phyloP scores from a whole-genome alignment of 768 basidiomycete species.

The Collybia sordida region DNA sequence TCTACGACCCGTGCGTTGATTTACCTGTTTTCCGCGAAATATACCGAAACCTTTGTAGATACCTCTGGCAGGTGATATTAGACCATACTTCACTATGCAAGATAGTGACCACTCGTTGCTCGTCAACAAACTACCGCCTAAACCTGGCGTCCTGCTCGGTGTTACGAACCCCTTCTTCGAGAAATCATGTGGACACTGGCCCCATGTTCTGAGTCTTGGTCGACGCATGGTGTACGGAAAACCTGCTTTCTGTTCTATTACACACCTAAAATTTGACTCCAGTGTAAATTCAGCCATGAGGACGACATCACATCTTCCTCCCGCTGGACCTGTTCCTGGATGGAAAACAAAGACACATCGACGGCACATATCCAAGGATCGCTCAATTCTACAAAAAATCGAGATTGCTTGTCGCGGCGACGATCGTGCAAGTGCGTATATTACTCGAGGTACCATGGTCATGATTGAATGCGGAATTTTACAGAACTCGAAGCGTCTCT shows the following conservation, averaged over 20 bases:
- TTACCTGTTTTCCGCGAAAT: not conserved
- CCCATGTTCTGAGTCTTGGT: conserved; percentile 76
- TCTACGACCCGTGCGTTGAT: conserved; percentile 66
- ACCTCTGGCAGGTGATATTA: conserved; percentile 79
- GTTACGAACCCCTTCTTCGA: conserved; percentile 90
- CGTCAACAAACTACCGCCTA: conserved; percentile 81
- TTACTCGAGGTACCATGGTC: not conserved
- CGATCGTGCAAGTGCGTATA: conserved; percentile 50
- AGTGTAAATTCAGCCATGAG: conserved; percentile 15
- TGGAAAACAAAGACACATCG: conserved; percentile 82
- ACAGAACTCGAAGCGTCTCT: conserved; percentile 64
- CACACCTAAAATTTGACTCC: not conserved
- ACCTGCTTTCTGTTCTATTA: not conserved
- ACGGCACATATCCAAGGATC: conserved; percentile 85
- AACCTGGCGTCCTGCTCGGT: conserved; percentile 73
- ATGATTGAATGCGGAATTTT: not conserved
- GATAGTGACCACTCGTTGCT: conserved; percentile 78
- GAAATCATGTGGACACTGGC: conserved; percentile 80
- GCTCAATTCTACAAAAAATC: conserved; percentile 65
- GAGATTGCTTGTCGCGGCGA: conserved; percentile 58
- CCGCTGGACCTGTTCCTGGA: conserved; percentile 61
- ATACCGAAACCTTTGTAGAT: conserved; percentile 45
- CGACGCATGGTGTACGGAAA: conserved; percentile 40
- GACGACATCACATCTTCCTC: conserved; percentile 20
- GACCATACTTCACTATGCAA: conserved; percentile 97